Evolutionary conservation across 495 filamentous ascomycete genomes (phyloP).

Genomic region (Xylaria scruposa): DNA sequence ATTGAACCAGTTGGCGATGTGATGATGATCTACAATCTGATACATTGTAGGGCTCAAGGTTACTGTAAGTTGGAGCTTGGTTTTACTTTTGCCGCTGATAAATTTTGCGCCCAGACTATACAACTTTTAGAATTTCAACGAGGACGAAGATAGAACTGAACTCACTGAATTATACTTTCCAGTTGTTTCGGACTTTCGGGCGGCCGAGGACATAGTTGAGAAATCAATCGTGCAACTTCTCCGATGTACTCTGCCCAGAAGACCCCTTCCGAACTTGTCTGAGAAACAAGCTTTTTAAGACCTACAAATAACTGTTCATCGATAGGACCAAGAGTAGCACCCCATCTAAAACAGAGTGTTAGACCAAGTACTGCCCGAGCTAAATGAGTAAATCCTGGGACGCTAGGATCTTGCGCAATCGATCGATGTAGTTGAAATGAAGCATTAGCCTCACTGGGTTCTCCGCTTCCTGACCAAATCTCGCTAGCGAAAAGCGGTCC

Average conservation of each 20-base stretch:
- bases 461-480: conserved; percentile 56
- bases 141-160: neutral
- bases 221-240: conserved; percentile 44
- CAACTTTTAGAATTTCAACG: neutral
- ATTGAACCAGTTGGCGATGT: conserved; percentile 42
- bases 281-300: conserved; percentile 45
- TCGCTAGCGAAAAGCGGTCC: conserved; percentile 48
- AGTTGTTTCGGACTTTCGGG: conserved; percentile 36
- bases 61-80: conserved; percentile 42
- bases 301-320: conserved; percentile 49
- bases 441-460: conserved; percentile 58
- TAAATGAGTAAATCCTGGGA: conserved; percentile 75
- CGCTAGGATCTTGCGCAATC: conserved; percentile 68
- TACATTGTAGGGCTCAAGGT: conserved; percentile 34
- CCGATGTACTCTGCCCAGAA: conserved; percentile 57
- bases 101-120: conserved; percentile 40
- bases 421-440: conserved; percentile 75
- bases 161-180: conserved; percentile 40
- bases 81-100: conserved; percentile 37
- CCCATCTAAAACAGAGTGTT: conserved; percentile 79
- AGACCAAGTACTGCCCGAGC: conserved; percentile 75
- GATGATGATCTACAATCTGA: conserved; percentile 33
- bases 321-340: conserved; percentile 63
- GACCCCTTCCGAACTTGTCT: conserved; percentile 40
- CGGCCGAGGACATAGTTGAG: conserved; percentile 42